Conservation (phyloP, 1,139 yeast genomes). For the Hemisphaericaspora lyxosophila region DNA sequence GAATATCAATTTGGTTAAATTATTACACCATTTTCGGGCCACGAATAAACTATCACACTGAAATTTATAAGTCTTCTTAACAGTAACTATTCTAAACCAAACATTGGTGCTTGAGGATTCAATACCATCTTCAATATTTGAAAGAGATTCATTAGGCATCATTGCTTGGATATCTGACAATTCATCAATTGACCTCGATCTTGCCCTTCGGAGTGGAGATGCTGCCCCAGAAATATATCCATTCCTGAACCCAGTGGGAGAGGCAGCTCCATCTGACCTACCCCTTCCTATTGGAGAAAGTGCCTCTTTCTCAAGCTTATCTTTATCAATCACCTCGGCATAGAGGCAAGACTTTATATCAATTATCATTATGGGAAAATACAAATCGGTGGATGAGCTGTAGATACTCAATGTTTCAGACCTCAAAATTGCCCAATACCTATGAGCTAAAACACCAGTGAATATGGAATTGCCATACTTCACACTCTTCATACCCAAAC, state of each 20-base stretch:
- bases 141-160: conserved; percentile 22
- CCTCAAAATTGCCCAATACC: conserved; percentile 76
- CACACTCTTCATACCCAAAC: conserved; percentile 51
- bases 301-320: conserved; percentile 15
- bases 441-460: conserved; percentile 33
- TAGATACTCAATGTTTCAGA: conserved; percentile 71
- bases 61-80: conserved; percentile 59
- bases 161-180: conserved; percentile 20
- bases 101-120: conserved; percentile 34
- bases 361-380: conserved; percentile 77
- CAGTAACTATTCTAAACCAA: conserved; percentile 60
- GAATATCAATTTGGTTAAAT: conserved; percentile 74
- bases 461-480: conserved; percentile 43
- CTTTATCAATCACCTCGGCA: conserved; percentile 52
- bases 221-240: conserved; percentile 13
- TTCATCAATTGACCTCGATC: conserved; percentile 10
- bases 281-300: conserved; percentile 12
- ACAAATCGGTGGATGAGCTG: conserved; percentile 69
- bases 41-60: conserved; percentile 69
- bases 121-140: conserved; percentile 25
- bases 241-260: conserved; percentile 8
- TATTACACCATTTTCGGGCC: conserved; percentile 80
- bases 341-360: conserved; percentile 64
- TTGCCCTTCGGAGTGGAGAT: conserved; percentile 12
- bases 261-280: conserved; percentile 4